Conservation (phyloP, 345 rosid genomes). For the Melastoma malabathricum region DNA sequence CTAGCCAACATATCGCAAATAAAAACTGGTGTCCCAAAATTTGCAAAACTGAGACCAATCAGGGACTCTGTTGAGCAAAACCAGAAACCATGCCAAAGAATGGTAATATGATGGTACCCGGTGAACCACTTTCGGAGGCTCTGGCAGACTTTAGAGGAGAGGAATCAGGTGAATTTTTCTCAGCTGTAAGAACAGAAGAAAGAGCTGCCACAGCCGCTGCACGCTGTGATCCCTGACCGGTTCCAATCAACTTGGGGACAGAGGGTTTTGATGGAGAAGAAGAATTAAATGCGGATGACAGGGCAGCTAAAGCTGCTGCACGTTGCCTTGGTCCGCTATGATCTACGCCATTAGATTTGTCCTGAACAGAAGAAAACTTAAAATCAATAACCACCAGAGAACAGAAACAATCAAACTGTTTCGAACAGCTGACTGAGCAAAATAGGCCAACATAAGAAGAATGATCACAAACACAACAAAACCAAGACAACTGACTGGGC, state of each 20-base stretch:
- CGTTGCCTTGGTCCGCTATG: slow-evolving; percentile 66
- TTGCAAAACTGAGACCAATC: background rate
- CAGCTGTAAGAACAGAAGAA: slow-evolving; percentile 78
- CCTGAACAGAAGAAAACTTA: slow-evolving; percentile 25
- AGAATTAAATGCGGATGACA: slow-evolving; percentile 60
- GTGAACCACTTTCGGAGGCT: slow-evolving; percentile 34
- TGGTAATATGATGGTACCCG: slow-evolving; percentile 18
- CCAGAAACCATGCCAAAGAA: background rate
- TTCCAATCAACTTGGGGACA: slow-evolving; percentile 24
- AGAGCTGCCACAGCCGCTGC: slow-evolving; percentile 98
- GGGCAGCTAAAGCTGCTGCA: slow-evolving; percentile 79
- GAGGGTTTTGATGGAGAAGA: slow-evolving; percentile 39
- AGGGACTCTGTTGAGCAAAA: background rate
- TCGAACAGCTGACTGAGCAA: too few species aligned
- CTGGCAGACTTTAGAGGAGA: slow-evolving; percentile 40
- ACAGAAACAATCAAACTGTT: background rate
- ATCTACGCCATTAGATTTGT: slow-evolving; percentile 48
- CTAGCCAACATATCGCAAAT: too few species aligned
- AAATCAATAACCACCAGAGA: background rate
- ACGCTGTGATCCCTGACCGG: slow-evolving; percentile 64
- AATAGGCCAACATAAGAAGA: too few species aligned
- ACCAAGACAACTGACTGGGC: too few species aligned
- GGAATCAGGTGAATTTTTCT: slow-evolving; percentile 48
- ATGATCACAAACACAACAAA: too few species aligned
- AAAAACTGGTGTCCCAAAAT: too few species aligned